Base-by-base conservation (phyloP, 345 rosid genomes). In the Citrus reticulata region DNA sequence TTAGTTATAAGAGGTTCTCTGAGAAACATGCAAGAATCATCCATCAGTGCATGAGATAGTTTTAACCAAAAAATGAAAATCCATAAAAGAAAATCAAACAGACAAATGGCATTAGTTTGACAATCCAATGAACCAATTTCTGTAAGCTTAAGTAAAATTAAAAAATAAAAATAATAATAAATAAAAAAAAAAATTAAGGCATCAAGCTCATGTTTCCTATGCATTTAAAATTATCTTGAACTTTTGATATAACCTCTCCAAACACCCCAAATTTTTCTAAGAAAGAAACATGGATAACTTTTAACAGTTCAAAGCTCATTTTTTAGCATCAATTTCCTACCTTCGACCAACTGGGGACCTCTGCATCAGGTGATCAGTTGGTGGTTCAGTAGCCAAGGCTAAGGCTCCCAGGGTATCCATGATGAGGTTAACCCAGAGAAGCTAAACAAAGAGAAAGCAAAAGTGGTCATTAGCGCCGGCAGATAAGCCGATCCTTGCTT, bases 381-480 rank as follows among this genome's bases (percentile, higher is more conserved):
- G 99, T 68, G 98, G 98, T 85, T 97, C 99, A 4, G 99, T 97
- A 72, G 99, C 99, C 81, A 96, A 80, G 75, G 99, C 99, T 76
- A 96, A 86, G 70, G 98, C 99, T 51, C 99, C 99, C 79, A 96
- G 98, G 20, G 98, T 96, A 83, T 96, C 99, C 99, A 96, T 93
- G 77, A 96, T 96, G 80, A 96, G 98, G 82, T 96, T 97, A 74
- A 97, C 96, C 99, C 99, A 97, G 5, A 97, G 90, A 79, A 97
- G 98, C 99, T 97, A 86, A 74, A 83, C 10, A 20, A 42, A 77
- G 68, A 67, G 22, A 55, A 34, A 81, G 66, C 25, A 75, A 30
- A 10, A 1, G 4, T 11, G 34, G 9, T 49, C 24, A 27, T n/a
- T 72, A 81, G 39, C 4, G 13, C 27, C 7, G 42, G 27, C 35